Percentiles rank a stretch among this genome's conserved stretches.
Evolutionary conservation across 192 early-diverging fungal species (phyloP).

Genomic region (Polychytrium aggregatum): DNA sequence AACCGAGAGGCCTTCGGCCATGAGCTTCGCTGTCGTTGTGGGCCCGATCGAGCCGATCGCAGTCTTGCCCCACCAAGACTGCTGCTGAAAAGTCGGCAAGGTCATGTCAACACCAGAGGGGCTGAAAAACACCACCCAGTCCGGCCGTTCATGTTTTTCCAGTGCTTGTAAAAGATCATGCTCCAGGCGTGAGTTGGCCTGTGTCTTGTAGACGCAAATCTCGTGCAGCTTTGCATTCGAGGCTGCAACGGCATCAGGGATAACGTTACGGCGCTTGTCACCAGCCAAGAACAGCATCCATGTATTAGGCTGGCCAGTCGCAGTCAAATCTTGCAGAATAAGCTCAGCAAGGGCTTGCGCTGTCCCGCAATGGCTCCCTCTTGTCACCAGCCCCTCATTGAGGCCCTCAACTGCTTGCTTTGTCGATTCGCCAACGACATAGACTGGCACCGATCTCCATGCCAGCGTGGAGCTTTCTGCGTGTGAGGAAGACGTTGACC

Average conservation of each 20-base stretch:
- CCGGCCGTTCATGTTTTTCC: not conserved
- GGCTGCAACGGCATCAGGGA: conserved; percentile 15
- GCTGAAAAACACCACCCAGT: conserved; percentile 51
- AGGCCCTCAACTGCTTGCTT: conserved; percentile 11
- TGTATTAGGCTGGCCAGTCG: not conserved
- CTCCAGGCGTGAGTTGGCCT: not conserved
- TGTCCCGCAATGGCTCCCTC: conserved; percentile 18
- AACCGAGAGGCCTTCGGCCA: too few relatives aligned
- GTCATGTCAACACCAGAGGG: conserved; percentile 39
- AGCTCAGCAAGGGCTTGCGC: conserved; percentile 22
- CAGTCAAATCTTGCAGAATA: conserved; percentile 10
- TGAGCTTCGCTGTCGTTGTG: too few relatives aligned
- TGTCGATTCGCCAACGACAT: conserved; percentile 31
- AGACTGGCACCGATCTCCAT: conserved; percentile 28
- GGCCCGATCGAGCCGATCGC: conserved; percentile 33
- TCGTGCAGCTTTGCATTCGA: conserved; percentile 16
- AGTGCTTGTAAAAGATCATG: not conserved
- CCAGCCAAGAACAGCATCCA: conserved; percentile 36
- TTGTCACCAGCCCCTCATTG: conserved; percentile 4
- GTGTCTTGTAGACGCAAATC: conserved; percentile 30
- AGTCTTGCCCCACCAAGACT: not conserved
- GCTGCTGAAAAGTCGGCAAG: conserved; percentile 7
- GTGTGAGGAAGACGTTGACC: too few relatives aligned
- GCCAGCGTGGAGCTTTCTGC: too few relatives aligned
- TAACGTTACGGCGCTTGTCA: conserved; percentile 32